Evolutionary conservation across 2,329 filamentous ascomycete genomes (phyloP).

Genomic region (Endoconidiophora polonica): DNA sequence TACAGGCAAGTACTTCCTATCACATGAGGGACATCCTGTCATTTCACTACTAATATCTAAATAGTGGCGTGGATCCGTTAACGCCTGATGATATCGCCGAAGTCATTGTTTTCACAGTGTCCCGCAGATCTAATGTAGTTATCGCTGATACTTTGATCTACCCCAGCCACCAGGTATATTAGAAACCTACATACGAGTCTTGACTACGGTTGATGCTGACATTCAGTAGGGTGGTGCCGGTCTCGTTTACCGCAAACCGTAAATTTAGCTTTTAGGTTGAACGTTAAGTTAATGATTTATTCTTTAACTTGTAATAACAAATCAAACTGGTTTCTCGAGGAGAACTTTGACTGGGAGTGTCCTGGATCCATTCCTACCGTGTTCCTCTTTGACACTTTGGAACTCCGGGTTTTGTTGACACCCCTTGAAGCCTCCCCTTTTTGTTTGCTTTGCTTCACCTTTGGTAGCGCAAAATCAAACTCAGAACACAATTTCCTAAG

Average conservation of each 20-base stretch:
- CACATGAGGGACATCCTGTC: neutral
- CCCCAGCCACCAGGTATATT: constrained; percentile 67
- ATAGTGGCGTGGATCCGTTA: constrained; percentile 59
- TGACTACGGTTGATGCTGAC: constrained; percentile 2
- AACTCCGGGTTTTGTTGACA: neutral
- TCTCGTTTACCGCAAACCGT: constrained; percentile 18
- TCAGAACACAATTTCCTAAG: constrained; percentile 1
- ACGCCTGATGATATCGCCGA: constrained; percentile 86
- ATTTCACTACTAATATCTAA: constrained; percentile 1
- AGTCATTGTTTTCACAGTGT: constrained; percentile 70
- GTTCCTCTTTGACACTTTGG: neutral
- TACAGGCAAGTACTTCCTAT: constrained; percentile 48
- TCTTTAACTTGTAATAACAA: neutral
- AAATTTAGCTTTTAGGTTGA: neutral
- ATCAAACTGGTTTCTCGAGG: neutral
- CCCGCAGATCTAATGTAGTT: constrained; percentile 76
- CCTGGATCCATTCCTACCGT: no score
- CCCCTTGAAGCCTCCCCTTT: no score
- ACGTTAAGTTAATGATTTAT: neutral
- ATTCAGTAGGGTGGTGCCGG: constrained; percentile 19
- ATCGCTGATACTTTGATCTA: constrained; percentile 76
- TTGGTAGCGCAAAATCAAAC: constrained; percentile 1
- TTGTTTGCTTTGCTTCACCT: neutral
- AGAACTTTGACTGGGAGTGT: neutral
- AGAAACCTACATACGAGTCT: neutral